Evolutionary conservation across 805 yeast genomes (phyloP).

Genomic region (Wickerhamiella sergipiensis): DNA sequence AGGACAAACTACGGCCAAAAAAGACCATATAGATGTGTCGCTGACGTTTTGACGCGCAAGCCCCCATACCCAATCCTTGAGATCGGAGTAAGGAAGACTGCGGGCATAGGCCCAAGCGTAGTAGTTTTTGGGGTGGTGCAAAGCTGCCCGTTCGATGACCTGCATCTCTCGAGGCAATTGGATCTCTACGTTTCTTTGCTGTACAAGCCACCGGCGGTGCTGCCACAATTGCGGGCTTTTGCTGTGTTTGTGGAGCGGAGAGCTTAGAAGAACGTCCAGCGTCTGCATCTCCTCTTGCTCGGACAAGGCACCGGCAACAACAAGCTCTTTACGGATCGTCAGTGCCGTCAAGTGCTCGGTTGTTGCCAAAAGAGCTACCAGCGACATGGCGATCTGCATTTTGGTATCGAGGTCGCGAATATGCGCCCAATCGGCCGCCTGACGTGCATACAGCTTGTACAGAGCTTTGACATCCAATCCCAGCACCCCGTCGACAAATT

Average conservation of each 20-base stretch:
- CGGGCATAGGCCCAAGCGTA: constrained; percentile 35
- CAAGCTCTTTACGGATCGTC: constrained; percentile 18
- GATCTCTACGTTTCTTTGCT: background rate
- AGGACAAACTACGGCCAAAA: constrained; percentile 9
- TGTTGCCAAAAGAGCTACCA: constrained; percentile 20
- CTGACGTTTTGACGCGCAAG: constrained; percentile 17
- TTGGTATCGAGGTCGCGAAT: background rate
- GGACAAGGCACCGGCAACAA: constrained; percentile 4
- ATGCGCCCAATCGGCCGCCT: constrained; percentile 2
- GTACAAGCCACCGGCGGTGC: constrained; percentile 24
- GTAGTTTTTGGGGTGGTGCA: constrained; percentile 33
- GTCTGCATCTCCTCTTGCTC: constrained; percentile 17
- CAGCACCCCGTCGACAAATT: constrained; percentile 14
- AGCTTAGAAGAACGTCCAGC: constrained; percentile 19
- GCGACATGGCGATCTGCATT: constrained; percentile 3
- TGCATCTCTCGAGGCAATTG: constrained; percentile 16
- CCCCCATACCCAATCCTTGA: constrained; percentile 5
- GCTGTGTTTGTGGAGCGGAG: constrained; percentile 26
- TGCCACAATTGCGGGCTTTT: constrained; percentile 30
- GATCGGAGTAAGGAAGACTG: constrained; percentile 4
- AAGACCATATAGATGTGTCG: constrained; percentile 26
- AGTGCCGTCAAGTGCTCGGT: constrained; percentile 21
- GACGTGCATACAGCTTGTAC: constrained; percentile 6
- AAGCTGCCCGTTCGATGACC: constrained; percentile 25
- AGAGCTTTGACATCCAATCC: constrained; percentile 17